A percentile compares a stretch with the other conserved stretches of the same genome.
Evolutionary conservation across 768 basidiomycete genomes (phyloP).

Genomic region (Termitomyces sp.): DNA sequence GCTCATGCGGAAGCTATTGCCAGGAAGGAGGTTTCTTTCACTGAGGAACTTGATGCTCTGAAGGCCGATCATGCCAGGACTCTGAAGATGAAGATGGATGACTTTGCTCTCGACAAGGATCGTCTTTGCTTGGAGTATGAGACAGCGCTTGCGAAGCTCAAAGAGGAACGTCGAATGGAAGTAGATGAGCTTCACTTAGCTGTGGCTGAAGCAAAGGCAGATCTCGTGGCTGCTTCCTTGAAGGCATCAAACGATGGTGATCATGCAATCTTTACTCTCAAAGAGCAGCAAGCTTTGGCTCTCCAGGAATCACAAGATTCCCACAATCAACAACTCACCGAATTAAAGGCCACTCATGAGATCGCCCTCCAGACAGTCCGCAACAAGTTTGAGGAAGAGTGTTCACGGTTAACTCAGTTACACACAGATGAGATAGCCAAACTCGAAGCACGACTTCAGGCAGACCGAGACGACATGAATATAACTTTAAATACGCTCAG

Average conservation of each 20-base stretch:
- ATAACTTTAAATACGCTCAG: slow-evolving; percentile 31
- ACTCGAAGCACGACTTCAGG: slow-evolving; percentile 42
- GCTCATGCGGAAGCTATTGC: slow-evolving; percentile 64
- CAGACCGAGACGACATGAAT: slow-evolving; percentile 35
- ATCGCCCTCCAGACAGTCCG: slow-evolving; percentile 26
- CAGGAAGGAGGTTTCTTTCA: slow-evolving; percentile 59
- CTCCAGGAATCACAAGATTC: slow-evolving; percentile 50
- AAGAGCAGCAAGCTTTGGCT: slow-evolving; percentile 49
- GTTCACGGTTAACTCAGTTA: slow-evolving; percentile 20
- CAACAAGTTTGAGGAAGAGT: slow-evolving; percentile 22
- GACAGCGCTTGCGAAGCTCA: slow-evolving; percentile 41
- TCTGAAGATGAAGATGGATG: slow-evolving; percentile 52
- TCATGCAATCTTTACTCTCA: slow-evolving; percentile 35
- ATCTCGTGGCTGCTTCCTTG: slow-evolving; percentile 27
- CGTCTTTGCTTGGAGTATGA: slow-evolving; percentile 58
- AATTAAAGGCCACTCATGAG: slow-evolving; percentile 44
- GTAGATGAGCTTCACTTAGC: slow-evolving; percentile 39
- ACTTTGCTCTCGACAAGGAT: slow-evolving; percentile 53
- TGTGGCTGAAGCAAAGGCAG: slow-evolving; percentile 40
- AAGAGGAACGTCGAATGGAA: slow-evolving; percentile 48
- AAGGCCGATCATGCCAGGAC: slow-evolving; percentile 56
- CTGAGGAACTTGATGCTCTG: slow-evolving; percentile 59
- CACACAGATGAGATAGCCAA: slow-evolving; percentile 32
- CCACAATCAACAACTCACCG: slow-evolving; percentile 50
- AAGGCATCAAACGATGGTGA: slow-evolving; percentile 43